These are phyloP conservation scores for Neopestalotiopsis sp. DNA, from an alignment of 2,329 filamentous ascomycete species.

Conservation along the genomic window DNA sequence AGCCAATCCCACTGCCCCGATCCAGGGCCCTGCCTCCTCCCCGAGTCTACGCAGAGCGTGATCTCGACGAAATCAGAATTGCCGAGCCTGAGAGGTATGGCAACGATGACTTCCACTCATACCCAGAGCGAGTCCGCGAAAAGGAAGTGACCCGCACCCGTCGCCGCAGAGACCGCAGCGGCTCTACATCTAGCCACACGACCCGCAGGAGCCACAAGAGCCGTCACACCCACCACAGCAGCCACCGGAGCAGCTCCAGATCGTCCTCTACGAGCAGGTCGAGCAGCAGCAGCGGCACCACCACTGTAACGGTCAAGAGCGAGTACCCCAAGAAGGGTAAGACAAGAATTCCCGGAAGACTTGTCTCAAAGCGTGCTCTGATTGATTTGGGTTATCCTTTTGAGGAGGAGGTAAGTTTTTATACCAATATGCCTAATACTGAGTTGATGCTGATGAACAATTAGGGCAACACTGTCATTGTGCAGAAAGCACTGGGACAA, in stretches of 20 bases:
- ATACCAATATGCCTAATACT: background rate
- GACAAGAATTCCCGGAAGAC: constrained; percentile 81
- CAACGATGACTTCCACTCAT: constrained; percentile 73
- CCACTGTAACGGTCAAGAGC: constrained; percentile 51
- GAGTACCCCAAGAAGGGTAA: constrained; percentile 84
- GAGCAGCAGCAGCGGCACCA: constrained; percentile 53
- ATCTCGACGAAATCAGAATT: constrained; percentile 69
- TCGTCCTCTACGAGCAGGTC: constrained; percentile 49
- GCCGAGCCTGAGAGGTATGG: constrained; percentile 72
- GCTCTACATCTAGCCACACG: constrained; percentile 44
- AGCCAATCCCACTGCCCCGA: constrained; percentile 73
- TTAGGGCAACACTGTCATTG: constrained; percentile 79
- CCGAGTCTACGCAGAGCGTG: constrained; percentile 59
- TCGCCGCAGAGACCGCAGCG: constrained; percentile 50
- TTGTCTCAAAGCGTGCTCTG: constrained; percentile 81
- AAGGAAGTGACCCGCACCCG: constrained; percentile 60
- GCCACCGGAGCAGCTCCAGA: constrained; percentile 42
- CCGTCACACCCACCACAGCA: constrained; percentile 39
- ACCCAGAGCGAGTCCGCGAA: constrained; percentile 64
- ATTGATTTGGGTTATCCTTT: constrained; percentile 87
- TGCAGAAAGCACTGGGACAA: constrained; percentile 84
- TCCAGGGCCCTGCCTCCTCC: constrained; percentile 65
- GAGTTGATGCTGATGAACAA: constrained; percentile 12
- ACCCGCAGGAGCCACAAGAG: constrained; percentile 39
- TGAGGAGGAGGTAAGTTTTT: constrained; percentile 74